Evolutionary conservation across 2,329 filamentous ascomycete species (phyloP), one percentile per base, ranked within the genome.

Genomic region (Graphiopsis chlorocephala): DNA sequence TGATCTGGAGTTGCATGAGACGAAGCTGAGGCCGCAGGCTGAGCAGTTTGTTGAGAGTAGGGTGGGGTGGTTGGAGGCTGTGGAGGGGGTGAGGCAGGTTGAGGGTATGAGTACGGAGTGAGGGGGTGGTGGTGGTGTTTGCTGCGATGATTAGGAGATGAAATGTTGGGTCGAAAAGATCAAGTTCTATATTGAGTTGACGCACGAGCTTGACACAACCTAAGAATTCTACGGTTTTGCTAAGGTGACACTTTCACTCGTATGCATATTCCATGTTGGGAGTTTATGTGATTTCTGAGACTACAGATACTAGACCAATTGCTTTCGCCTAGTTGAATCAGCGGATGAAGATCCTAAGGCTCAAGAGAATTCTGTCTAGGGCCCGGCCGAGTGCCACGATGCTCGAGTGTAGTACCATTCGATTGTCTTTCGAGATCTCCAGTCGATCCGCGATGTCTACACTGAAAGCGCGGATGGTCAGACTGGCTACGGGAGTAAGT

Each of bases 1-100:
- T 72, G 86, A 89, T 74, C 85, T 86, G 57, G 73, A 71, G 57
- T 70, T 89, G 59, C 80, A 83, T 45, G 85, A 88, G 76, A 85
- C 81, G 0, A 84, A 81, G 70, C 72, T 89, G 67, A 83, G 76
- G 69, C 86, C 87, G 0, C 31, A 42, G 35, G 55, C 55, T 5
- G 55, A 58, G 55, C 55, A 58, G 17, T 58, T 58, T 58, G 55
- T 73, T 71, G 65, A 66, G 80, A 0, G 87, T 88, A 77, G 85
- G 2, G 84, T 84, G 2, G 69, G 57, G 12, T 88, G 85, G 85
- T 71, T 84, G 50, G 33, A 56, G 17, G 73, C 70, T 1, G 72
- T 74, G 0, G 77, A 82, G 48, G 80, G 78, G 0, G 72, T 72
- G 6, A 61, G 70, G 71, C 66, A 69, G 64, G 50, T 45, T 6